Base-by-base conservation (phyloP, 768 basidiomycete species). In the Phylloporus sp. region DNA sequence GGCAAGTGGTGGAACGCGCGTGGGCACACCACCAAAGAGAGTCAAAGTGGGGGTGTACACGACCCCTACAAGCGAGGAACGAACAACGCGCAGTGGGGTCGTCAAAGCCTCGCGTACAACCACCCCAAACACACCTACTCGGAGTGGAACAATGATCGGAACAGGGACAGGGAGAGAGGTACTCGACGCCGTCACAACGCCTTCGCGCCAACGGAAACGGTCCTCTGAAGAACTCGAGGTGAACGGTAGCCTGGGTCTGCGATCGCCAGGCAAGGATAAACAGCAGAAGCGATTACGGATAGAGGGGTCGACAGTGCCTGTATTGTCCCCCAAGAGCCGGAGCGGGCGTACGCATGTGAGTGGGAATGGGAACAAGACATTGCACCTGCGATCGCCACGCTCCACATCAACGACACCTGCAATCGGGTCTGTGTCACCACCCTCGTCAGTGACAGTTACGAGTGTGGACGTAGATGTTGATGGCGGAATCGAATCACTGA, bases 211-310 rank as follows among this genome's bases (percentile, higher is more conserved):
- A 57, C 67, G 72, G 51, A 80, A 80, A 54, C 73, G 79, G 20
- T 73, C 75, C 31, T 80, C 79, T 28, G 79, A 79, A 54, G 79
- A 80, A 56, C 66, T 80, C 20, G 74, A 76, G 0, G 40, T 58
- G 24, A 42, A 45, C 28, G 55, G 52, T 3, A 42, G 53, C 15
- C 39, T 32, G 4, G 57, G 49, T 13, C 43, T 55, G 3, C 60
- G 53, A 26, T 55, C 56, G 2, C 34, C 56, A 0, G 48, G 57
- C 7, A 51, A 59, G 3, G 60, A 63, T 15, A 56, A 61, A 16
- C 36, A 38, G 18, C 65, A 67, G 50, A 68, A 68, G 43, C 66
- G 66, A 4, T 39, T 69, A 36, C 68, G 66, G 8, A 53, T 69
- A 5, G 66, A 67, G 6, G 45, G 48, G 10, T 52, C 59, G 5